These are phyloP conservation scores for Dothideomycetes sp. DNA, from an alignment of 2,329 filamentous ascomycete genomes.

Conservation along the genomic window DNA sequence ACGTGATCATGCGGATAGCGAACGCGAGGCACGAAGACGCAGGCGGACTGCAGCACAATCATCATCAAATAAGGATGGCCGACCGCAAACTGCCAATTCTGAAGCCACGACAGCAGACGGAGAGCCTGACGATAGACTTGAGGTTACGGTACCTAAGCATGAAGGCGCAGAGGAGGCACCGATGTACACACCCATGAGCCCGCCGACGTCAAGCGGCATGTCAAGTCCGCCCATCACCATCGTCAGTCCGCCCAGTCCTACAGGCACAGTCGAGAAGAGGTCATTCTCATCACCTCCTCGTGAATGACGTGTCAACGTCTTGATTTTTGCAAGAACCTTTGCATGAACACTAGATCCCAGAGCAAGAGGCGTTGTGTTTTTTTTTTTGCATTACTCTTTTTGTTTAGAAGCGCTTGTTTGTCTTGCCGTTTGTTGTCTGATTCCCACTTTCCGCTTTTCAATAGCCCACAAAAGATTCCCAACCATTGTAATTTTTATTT, in stretches of 20 bases:
- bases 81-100: constrained; percentile 27
- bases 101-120: constrained; percentile 20
- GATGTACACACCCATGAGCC: constrained; percentile 17
- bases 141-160: constrained; percentile 7
- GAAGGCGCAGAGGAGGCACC: background rate
- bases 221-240: constrained; percentile 19
- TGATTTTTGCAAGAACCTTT: no score
- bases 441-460: no score
- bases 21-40: constrained; percentile 61
- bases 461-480: no score
- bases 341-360: no score
- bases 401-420: no score
- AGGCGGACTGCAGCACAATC: constrained; percentile 39
- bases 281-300: no score
- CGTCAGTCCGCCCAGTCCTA: constrained; percentile 25
- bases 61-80: constrained; percentile 20
- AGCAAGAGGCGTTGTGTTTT: no score
- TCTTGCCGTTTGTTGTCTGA: no score
- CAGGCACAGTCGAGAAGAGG: constrained; percentile 7
- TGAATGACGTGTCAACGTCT: no score
- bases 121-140: constrained; percentile 20
- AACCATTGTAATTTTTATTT: no score
- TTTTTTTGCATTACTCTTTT: no score
- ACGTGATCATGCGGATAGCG: constrained; percentile 70
- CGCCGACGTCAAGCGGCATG: constrained; percentile 10